Conservation (phyloP, 2,329 filamentous ascomycete genomes). For the Pochonia chlamydosporia region DNA sequence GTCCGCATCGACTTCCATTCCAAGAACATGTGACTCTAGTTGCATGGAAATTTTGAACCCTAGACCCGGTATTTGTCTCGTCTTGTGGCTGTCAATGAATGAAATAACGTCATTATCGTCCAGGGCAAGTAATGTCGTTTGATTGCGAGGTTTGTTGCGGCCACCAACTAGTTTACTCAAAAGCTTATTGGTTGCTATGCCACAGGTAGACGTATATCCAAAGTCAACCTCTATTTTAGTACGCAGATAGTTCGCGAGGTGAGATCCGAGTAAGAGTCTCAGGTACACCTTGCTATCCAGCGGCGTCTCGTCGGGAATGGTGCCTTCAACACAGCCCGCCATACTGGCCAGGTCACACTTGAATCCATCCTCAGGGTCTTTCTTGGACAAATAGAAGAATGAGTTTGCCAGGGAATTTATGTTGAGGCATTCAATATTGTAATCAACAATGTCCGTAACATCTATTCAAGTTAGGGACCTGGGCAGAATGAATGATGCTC, state of each 20-base stretch:
- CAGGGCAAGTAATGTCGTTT: slow-evolving; percentile 75
- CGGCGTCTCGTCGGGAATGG: slow-evolving; percentile 14
- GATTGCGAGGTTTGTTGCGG: slow-evolving; percentile 78
- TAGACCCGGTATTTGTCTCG: slow-evolving; percentile 80
- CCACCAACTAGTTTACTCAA: slow-evolving; percentile 80
- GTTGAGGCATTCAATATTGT: slow-evolving; percentile 72
- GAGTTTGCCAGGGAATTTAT: slow-evolving; percentile 55
- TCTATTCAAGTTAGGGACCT: slow-evolving; percentile 43
- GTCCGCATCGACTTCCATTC: slow-evolving; percentile 24
- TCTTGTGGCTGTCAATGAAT: slow-evolving; percentile 71
- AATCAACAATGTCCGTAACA: slow-evolving; percentile 78
- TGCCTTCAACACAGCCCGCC: slow-evolving; percentile 52
- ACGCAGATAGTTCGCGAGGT: slow-evolving; percentile 72
- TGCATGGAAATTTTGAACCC: slow-evolving; percentile 59
- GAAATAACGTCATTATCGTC: slow-evolving; percentile 47
- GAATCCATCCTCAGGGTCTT: slow-evolving; percentile 77
- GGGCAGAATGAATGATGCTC: neutral
- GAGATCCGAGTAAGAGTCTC: slow-evolving; percentile 70
- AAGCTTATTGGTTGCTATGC: slow-evolving; percentile 81
- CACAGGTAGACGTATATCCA: slow-evolving; percentile 83
- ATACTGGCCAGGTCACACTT: slow-evolving; percentile 64
- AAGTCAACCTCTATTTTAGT: slow-evolving; percentile 65
- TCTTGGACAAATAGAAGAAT: slow-evolving; percentile 71
- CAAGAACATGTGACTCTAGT: slow-evolving; percentile 49
- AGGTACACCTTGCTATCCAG: slow-evolving; percentile 38